Evolutionary conservation across 805 yeast species (phyloP).

Genomic region (Starmerella scarabaei): DNA sequence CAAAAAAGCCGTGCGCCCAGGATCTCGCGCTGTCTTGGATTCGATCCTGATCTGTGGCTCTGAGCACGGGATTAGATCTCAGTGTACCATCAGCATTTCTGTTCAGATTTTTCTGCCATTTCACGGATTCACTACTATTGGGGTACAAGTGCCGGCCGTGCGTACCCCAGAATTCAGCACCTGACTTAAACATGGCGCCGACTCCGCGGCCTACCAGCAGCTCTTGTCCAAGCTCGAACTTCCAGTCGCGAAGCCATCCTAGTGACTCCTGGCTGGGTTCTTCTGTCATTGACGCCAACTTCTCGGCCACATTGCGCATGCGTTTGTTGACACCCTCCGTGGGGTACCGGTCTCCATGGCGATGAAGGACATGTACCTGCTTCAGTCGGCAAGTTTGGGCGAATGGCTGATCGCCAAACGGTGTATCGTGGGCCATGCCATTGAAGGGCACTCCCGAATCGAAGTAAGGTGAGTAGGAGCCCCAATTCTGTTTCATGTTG

Average conservation of each 20-base stretch:
- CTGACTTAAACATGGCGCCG: conserved; percentile 29
- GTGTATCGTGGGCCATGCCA: conserved; percentile 25
- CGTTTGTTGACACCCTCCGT: conserved; percentile 33
- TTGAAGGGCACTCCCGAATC: conserved; percentile 27
- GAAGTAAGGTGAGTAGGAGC: conserved; percentile 31
- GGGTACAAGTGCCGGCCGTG: conserved; percentile 31
- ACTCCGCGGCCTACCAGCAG: conserved; percentile 29
- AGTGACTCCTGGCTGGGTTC: conserved; percentile 21
- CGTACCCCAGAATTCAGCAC: conserved; percentile 31
- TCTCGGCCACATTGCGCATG: conserved; percentile 29
- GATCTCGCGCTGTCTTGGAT: conserved; percentile 31
- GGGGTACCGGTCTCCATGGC: conserved; percentile 75
- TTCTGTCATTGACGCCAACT: conserved; percentile 23
- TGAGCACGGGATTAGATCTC: conserved; percentile 27
- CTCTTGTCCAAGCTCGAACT: conserved; percentile 26
- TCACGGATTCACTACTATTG: conserved; percentile 17
- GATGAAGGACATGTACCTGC: conserved; percentile 56
- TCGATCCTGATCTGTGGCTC: conserved; percentile 31
- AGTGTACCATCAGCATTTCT: conserved; percentile 25
- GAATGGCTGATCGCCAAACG: conserved; percentile 22
- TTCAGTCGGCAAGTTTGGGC: conserved; percentile 38
- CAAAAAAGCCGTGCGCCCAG: conserved; percentile 36
- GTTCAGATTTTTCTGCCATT: conserved; percentile 25
- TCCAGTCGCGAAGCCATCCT: conserved; percentile 28
- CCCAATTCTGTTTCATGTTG: conserved; percentile 32